phyloP scores from a whole-genome alignment of 495 filamentous ascomycete species.

The Annulohypoxylon nitens region DNA sequence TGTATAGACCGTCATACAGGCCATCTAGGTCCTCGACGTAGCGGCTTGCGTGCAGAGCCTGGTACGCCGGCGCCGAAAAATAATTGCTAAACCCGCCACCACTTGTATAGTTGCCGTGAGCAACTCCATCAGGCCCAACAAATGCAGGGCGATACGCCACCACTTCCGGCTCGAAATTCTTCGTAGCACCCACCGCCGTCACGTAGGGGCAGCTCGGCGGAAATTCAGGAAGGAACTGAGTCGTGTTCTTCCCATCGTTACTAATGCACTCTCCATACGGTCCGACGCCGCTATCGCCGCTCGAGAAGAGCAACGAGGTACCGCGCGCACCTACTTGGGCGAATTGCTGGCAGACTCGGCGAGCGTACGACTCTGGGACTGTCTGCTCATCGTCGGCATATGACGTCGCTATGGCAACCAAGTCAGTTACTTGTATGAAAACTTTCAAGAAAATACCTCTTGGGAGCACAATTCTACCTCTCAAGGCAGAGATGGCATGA shows the following conservation, averaged over 20 bases:
- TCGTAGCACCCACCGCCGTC: slow-evolving; percentile 79
- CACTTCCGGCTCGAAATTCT: slow-evolving; percentile 69
- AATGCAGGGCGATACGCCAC: slow-evolving; percentile 60
- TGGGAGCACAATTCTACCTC: background rate
- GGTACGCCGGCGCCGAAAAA: slow-evolving; percentile 72
- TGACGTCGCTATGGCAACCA: slow-evolving; percentile 65
- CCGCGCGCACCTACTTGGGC: slow-evolving; percentile 77
- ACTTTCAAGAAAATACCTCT: background rate
- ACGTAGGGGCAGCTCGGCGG: slow-evolving; percentile 80
- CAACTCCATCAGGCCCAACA: slow-evolving; percentile 43
- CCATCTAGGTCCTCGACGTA: slow-evolving; percentile 68
- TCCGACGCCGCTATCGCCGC: slow-evolving; percentile 80
- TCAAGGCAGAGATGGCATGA: background rate
- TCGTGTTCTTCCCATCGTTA: slow-evolving; percentile 77
- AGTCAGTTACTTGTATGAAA: slow-evolving; percentile 16
- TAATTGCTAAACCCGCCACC: slow-evolving; percentile 79
- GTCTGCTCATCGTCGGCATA: slow-evolving; percentile 88
- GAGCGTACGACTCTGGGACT: slow-evolving; percentile 75
- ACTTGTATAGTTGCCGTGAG: slow-evolving; percentile 57
- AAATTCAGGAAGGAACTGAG: slow-evolving; percentile 78
- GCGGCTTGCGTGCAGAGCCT: slow-evolving; percentile 64
- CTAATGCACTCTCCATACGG: slow-evolving; percentile 67
- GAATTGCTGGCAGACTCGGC: slow-evolving; percentile 76
- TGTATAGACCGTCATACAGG: slow-evolving; percentile 55
- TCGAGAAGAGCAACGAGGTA: slow-evolving; percentile 79